These are phyloP conservation scores for Pleurotus citrinopileatus DNA, from an alignment of 768 basidiomycete genomes.

Conservation along the genomic window DNA sequence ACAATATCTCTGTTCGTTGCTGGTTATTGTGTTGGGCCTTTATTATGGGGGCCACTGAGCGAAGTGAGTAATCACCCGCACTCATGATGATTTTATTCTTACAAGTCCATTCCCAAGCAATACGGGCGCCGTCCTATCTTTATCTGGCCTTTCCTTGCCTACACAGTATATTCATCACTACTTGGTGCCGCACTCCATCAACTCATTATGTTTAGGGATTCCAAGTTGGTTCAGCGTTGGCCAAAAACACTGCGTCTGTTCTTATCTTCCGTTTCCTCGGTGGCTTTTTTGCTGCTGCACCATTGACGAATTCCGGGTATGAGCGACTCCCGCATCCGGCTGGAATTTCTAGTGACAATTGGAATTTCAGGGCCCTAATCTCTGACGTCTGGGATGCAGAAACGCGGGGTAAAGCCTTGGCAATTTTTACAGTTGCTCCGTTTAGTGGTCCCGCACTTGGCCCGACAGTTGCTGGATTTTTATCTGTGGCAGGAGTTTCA, in stretches of 20 bases:
- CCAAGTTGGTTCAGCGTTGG: slow-evolving; percentile 60
- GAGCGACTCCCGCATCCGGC: slow-evolving; percentile 11
- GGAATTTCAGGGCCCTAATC: slow-evolving; percentile 39
- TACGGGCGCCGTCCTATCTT: slow-evolving; percentile 62
- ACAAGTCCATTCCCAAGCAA: slow-evolving; percentile 44
- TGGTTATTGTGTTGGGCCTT: slow-evolving; percentile 67
- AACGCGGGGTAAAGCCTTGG: slow-evolving; percentile 61
- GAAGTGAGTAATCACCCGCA: background rate
- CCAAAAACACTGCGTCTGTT: slow-evolving; percentile 59
- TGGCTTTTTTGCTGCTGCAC: slow-evolving; percentile 66
- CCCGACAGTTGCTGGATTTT: slow-evolving; percentile 49
- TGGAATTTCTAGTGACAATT: slow-evolving; percentile 3
- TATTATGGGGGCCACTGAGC: slow-evolving; percentile 53
- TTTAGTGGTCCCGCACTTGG: slow-evolving; percentile 67
- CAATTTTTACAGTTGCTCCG: slow-evolving; percentile 60
- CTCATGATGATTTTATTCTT: slow-evolving; percentile 39
- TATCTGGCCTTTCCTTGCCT: slow-evolving; percentile 52
- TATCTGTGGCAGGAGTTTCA: slow-evolving; percentile 36
- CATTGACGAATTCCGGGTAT: slow-evolving; percentile 67
- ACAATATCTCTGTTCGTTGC: slow-evolving; percentile 62
- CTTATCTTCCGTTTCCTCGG: slow-evolving; percentile 70
- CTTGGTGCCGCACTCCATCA: slow-evolving; percentile 1
- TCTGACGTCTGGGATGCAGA: slow-evolving; percentile 63
- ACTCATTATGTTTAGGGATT: slow-evolving; percentile 37
- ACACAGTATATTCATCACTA: slow-evolving; percentile 37